phyloP scores from a whole-genome alignment of 225 moss, liverwort and hornwort genomes.

The Ulota crispa region DNA sequence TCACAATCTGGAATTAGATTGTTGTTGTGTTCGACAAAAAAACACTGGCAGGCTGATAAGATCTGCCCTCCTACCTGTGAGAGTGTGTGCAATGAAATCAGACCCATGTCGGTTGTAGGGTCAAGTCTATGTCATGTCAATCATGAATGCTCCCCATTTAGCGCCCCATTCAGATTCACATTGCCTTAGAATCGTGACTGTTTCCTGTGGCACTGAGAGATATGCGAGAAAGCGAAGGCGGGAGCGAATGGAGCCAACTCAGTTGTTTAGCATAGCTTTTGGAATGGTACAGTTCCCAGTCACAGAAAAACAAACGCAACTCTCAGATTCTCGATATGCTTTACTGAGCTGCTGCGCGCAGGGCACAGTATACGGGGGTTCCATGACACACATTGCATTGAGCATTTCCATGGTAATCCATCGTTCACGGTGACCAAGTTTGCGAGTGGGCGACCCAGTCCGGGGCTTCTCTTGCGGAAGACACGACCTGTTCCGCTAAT shows the following conservation, averaged over 20 bases:
- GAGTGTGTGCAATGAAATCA: background rate
- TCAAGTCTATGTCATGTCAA: constrained; percentile 3
- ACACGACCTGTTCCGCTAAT: constrained; percentile 36
- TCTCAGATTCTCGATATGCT: constrained; percentile 4
- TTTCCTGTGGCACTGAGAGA: background rate
- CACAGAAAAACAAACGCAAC: background rate
- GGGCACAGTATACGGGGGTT: background rate
- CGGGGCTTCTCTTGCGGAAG: background rate
- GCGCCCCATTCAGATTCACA: background rate
- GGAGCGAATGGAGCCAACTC: constrained; percentile 5
- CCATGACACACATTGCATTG: constrained; percentile 1
- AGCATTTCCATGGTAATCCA: constrained; percentile 14
- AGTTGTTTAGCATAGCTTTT: background rate
- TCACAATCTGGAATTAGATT: constrained; percentile 11
- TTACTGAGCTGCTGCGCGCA: background rate
- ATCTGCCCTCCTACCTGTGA: background rate
- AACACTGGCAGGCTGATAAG: background rate
- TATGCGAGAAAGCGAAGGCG: constrained; percentile 1
- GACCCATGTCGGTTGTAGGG: background rate
- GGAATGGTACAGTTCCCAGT: background rate
- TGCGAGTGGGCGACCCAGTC: constrained; percentile 27
- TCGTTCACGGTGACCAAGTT: constrained; percentile 23
- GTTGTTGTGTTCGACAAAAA: background rate
- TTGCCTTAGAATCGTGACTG: background rate
- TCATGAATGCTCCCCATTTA: background rate